phyloP scores from a whole-genome alignment of 176 grass and related monocot genomes.

The Elaeis guineensis region DNA sequence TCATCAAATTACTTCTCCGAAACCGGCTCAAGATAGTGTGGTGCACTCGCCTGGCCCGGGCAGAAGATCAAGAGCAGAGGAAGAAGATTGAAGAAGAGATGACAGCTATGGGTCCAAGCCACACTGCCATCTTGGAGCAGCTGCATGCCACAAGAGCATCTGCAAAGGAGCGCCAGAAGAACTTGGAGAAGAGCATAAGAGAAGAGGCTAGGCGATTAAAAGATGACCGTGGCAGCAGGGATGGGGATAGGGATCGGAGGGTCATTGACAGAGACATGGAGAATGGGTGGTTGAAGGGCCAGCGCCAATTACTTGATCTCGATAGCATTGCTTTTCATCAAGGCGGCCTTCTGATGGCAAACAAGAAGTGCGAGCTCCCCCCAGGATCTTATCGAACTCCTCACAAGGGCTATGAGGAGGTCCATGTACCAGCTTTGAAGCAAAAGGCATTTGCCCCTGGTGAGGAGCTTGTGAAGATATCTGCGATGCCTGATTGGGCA shows the following conservation, averaged over 20 bases:
- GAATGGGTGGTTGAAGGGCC: constrained; percentile 81
- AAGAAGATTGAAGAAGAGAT: constrained; percentile 93
- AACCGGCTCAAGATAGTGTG: constrained; percentile 98
- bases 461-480: constrained; percentile 89
- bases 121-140: constrained; percentile 70
- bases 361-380: constrained; percentile 80
- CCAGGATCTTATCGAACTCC: constrained; percentile 54
- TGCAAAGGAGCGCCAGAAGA: constrained; percentile 83
- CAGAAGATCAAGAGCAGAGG: constrained; percentile 75
- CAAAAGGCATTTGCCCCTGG: constrained; percentile 42
- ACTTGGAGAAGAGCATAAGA: constrained; percentile 88
- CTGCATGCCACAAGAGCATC: constrained; percentile 92
- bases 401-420: constrained; percentile 87
- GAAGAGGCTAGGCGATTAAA: constrained; percentile 87
- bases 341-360: constrained; percentile 86
- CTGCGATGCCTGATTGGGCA: constrained; percentile 60
- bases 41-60: constrained; percentile 85
- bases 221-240: constrained; percentile 34
- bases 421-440: constrained; percentile 72
- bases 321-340: constrained; percentile 81
- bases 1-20: constrained; percentile 64
- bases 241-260: constrained; percentile 40
- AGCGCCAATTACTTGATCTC: constrained; percentile 79
- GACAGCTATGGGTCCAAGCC: constrained; percentile 32
- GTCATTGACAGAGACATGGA: constrained; percentile 54